Evolutionary conservation across 129 eudicot species (phyloP), one percentile per base, ranked within the genome.

Genomic region (Chrysanthemum lavandulifolium): DNA sequence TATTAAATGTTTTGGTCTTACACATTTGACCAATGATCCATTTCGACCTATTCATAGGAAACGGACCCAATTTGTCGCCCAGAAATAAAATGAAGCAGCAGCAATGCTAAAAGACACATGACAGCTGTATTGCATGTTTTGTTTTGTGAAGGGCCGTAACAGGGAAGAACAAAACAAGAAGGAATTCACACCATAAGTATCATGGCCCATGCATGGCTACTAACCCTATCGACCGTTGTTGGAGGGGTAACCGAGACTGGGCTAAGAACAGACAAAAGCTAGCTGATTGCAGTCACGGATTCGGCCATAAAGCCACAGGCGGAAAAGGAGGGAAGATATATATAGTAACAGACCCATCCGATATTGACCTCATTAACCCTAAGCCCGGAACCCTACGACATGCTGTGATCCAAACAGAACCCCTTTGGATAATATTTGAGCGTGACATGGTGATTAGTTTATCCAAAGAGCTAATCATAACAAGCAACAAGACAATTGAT

Each of bases 401-500:
- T 10, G 97, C 90, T 0, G 91, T 86, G 57, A 86, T 88, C 83
- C 97, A 82, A 51, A 79, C 72, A 16, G 76, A 78, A 50, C 97
- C 97, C 1, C 59, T 88, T 57, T 91, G 97, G 97, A 91, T 91
- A 76, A 79, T 79, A 8, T 91, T 91, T 73, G 25, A 55, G 0
- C 13, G 13, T 9, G 62, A 53, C 69, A 92, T 89, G 96, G 19
- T 14, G 50, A 88, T 92, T 29, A 81, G 58, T 68, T 83, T 92
- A 5, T 53, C 29, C 14, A 79, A 79, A 14, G 96, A 92, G 77
- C 77, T 92, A 71, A 81, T 92, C 18, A 75, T 92, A 73, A 47
- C 77, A 47, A 40, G 96, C 51, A 77, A 89, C 73, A 92, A 92
- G 82, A 92, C 96, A 10, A 86, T 92, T 51, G 97, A 92, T 33